Evolutionary conservation across 441 rosid genomes (phyloP), one percentile per base, ranked within the genome.

Genomic region (Daphne laureola): DNA sequence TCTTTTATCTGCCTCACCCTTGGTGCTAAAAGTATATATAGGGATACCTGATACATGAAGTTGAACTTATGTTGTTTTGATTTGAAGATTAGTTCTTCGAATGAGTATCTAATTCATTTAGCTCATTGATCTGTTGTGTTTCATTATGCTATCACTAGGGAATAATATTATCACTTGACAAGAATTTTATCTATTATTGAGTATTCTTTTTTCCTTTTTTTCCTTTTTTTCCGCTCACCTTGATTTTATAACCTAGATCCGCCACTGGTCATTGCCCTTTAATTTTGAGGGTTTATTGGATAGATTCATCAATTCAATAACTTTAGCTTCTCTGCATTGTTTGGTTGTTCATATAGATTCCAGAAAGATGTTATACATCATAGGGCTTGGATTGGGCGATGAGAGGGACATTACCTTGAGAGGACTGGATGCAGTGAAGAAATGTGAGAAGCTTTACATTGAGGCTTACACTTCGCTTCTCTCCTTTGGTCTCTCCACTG

Each of bases 381-480:
- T 91, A 35, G 95, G 96, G 1, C 74, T 91, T 23, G 98, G 98
- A 46, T 69, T 88, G 64, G 96, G 96, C 2, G 81, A 88, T 54
- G 96, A 91, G 68, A 88, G 66, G 18, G 96, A 91, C 62, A 78
- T 91, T 31, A 88, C 96, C 6, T 49, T 91, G 43, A 78, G 77
- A 77, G 98, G 98, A 26, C 65, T 88, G 14, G 96, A 91, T 16
- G 94, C 95, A 0, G 81, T 88, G 36, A 74, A 77, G 49, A 88
- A 69, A 62, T 91, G 87, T 49, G 88, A 81, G 61, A 84, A 83
- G 59, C 79, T 86, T 38, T 86, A 81, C 74, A 81, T 86, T 68
- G 98, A 91, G 79, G 95, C 93, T 52, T 91, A 91, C 69, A 91
- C 98, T 57, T 88, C 98, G 56, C 91, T 91, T 57, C 84, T 89